Evolutionary conservation across 495 filamentous ascomycete species (phyloP).

Genomic region (Polyplosphaeria fusca): DNA sequence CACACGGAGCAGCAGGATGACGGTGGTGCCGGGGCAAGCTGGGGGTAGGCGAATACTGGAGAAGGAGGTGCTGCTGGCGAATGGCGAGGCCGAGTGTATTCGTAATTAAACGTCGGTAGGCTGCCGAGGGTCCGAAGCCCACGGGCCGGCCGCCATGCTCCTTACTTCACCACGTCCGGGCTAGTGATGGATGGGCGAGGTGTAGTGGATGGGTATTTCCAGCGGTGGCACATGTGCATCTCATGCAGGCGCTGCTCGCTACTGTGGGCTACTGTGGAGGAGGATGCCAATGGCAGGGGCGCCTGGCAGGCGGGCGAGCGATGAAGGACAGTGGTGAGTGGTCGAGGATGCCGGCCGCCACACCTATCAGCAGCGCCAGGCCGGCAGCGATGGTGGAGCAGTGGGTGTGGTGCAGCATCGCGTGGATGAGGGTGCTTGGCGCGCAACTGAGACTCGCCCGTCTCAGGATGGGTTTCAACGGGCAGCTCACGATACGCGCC

Average conservation of each 20-base stretch:
- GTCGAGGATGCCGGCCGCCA: background rate
- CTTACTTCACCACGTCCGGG: too few species aligned
- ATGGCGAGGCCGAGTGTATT: too few species aligned
- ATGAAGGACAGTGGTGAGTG: background rate
- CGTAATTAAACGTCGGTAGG: too few species aligned
- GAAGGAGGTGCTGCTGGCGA: too few species aligned
- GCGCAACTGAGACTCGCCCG: background rate
- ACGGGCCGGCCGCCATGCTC: too few species aligned
- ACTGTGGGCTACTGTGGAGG: background rate
- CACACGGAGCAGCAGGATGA: too few species aligned
- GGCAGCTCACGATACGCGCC: slow-evolving; percentile 6
- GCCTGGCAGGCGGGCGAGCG: background rate
- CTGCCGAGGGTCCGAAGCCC: too few species aligned
- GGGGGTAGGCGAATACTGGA: too few species aligned
- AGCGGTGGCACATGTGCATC: background rate
- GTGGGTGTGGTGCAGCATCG: background rate
- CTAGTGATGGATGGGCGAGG: too few species aligned
- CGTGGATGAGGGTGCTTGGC: background rate
- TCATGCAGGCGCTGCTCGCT: slow-evolving; percentile 10
- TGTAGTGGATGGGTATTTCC: too few species aligned
- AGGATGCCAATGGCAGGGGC: background rate
- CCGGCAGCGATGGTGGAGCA: background rate
- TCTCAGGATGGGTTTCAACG: slow-evolving; percentile 19
- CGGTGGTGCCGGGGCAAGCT: too few species aligned
- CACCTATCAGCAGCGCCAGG: slow-evolving; percentile 18